Evolutionary conservation across 148 eudicot genomes (phyloP).

Genomic region (Rhododendron simsii): DNA sequence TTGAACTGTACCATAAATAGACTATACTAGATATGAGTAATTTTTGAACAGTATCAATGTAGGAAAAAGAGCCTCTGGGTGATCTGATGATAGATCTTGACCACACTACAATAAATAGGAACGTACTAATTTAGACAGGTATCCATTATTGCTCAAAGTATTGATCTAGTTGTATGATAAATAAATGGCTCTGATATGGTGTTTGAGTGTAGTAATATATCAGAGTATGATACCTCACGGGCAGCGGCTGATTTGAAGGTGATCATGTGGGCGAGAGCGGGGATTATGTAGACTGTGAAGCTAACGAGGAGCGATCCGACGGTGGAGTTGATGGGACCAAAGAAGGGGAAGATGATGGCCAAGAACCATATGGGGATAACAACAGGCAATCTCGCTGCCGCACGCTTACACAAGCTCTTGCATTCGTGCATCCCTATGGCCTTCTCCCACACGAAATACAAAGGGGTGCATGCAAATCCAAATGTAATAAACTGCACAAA

Average conservation of each 20-base stretch:
- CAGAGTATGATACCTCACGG: conserved; percentile 45
- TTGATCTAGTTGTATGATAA: neutral
- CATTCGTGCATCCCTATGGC: conserved; percentile 88
- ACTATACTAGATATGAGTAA: neutral
- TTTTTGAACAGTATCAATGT: neutral
- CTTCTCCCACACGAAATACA: conserved; percentile 92
- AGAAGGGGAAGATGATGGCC: conserved; percentile 87
- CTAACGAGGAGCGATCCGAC: conserved; percentile 89
- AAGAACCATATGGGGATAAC: conserved; percentile 88
- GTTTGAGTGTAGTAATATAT: neutral
- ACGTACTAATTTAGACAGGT: neutral
- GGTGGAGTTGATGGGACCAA: conserved; percentile 85
- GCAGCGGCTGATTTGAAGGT: conserved; percentile 71
- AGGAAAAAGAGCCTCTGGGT: neutral
- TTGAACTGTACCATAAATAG: neutral
- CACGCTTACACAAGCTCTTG: conserved; percentile 86
- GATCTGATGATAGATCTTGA: neutral
- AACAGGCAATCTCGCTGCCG: conserved; percentile 78
- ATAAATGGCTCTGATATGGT: neutral
- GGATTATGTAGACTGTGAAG: conserved; percentile 90
- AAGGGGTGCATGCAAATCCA: conserved; percentile 89
- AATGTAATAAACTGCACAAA: conserved; percentile 82
- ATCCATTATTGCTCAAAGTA: neutral
- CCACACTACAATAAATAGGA: neutral
- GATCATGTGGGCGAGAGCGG: conserved; percentile 80